These are phyloP conservation scores for Arthrobotrys sinensis DNA, from an alignment of 2,329 filamentous ascomycete genomes.

Conservation along the genomic window DNA sequence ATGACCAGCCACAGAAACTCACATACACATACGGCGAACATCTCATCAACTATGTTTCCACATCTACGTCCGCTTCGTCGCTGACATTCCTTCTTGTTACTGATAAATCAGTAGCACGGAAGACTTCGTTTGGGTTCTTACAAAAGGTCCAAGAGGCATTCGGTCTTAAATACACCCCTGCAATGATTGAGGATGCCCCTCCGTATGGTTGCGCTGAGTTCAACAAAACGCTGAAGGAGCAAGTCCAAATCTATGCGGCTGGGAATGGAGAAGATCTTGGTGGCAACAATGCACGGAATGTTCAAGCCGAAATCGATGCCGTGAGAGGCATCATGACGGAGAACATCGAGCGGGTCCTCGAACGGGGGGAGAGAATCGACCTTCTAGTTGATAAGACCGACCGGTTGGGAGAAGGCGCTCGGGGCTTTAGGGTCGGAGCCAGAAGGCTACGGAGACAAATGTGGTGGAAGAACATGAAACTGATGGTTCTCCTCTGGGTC, in stretches of 20 bases:
- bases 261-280: slow-evolving; percentile 74
- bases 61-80: slow-evolving; percentile 75
- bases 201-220: slow-evolving; percentile 92
- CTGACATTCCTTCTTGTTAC: slow-evolving; percentile 94
- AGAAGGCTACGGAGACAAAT: slow-evolving; percentile 89
- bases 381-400: slow-evolving; percentile 97
- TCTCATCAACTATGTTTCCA: slow-evolving; percentile 95
- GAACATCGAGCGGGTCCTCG: slow-evolving; percentile 90
- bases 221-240: slow-evolving; percentile 73
- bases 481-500: slow-evolving; percentile 88
- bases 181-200: slow-evolving; percentile 78
- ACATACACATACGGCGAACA: slow-evolving; percentile 93
- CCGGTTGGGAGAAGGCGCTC: slow-evolving; percentile 85
- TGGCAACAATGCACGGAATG: slow-evolving; percentile 85
- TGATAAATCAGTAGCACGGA: slow-evolving; percentile 83
- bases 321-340: slow-evolving; percentile 94
- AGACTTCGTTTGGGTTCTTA: slow-evolving; percentile 92
- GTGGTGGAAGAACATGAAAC: slow-evolving; percentile 76
- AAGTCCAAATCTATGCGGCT: slow-evolving; percentile 63
- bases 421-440: slow-evolving; percentile 90
- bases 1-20: slow-evolving; percentile 84
- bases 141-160: slow-evolving; percentile 92
- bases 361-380: slow-evolving; percentile 93
- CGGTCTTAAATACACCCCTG: slow-evolving; percentile 78
- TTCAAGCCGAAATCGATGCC: slow-evolving; percentile 90